Conservation (phyloP, 2,329 filamentous ascomycete species). For the Sporothrix globosa region DNA sequence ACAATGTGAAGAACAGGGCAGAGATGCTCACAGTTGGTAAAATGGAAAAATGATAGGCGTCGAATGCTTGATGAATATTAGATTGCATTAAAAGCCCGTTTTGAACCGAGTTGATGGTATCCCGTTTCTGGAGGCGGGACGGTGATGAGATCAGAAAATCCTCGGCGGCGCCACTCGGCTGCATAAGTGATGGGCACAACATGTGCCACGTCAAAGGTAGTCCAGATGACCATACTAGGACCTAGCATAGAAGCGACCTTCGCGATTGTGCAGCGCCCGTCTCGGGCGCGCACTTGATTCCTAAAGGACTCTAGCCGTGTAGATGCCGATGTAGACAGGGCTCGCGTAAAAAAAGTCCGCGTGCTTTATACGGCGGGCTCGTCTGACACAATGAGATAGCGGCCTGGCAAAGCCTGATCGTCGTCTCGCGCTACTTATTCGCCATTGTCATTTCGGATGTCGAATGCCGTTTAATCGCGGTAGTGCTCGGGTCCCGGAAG, state of each 20-base stretch:
- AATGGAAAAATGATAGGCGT: constrained; percentile 12
- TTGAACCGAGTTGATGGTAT: constrained; percentile 22
- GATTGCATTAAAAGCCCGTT: constrained; percentile 14
- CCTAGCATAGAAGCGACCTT: not conserved
- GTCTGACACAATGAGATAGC: constrained; percentile 5
- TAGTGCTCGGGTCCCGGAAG: too few relatives aligned
- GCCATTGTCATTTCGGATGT: not conserved
- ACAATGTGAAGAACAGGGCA: not conserved
- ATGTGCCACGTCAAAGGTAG: constrained; percentile 9
- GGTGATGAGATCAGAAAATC: constrained; percentile 18
- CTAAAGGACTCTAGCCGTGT: not conserved
- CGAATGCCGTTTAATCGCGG: not conserved
- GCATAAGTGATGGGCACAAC: constrained; percentile 10
- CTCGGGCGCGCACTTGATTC: constrained; percentile 5
- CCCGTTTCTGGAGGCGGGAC: constrained; percentile 1
- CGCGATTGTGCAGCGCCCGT: not conserved
- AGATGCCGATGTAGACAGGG: not conserved
- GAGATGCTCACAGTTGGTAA: not conserved
- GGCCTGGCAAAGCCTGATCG: not conserved
- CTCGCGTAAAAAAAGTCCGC: not conserved
- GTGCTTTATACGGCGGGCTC: not conserved
- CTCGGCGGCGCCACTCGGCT: constrained; percentile 3
- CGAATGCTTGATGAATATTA: constrained; percentile 3
- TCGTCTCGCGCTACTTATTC: not conserved
- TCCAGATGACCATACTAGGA: not conserved